A percentile compares a stretch with the other conserved stretches of the same genome.
phyloP scores from a whole-genome alignment of 2,329 filamentous ascomycete genomes.

The Diaporthe citri region DNA sequence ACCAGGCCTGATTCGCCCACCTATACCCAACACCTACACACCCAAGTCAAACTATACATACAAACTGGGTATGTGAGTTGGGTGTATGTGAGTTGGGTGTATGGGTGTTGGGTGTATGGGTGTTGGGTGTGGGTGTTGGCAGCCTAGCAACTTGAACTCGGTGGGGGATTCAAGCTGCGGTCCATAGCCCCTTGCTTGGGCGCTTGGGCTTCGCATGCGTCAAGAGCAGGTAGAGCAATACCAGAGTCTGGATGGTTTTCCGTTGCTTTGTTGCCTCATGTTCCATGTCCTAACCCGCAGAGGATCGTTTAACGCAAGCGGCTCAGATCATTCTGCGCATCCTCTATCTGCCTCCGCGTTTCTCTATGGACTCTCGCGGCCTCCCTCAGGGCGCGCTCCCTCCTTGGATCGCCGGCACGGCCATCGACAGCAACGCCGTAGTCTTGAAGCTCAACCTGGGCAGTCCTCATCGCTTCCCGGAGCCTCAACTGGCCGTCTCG shows the following conservation, averaged over 20 bases:
- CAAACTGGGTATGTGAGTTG: too few relatives aligned
- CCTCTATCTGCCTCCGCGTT: conserved; percentile 62
- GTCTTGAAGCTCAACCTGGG: conserved; percentile 59
- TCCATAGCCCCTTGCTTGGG: background rate
- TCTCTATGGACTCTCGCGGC: conserved; percentile 65
- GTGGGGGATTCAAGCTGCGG: background rate
- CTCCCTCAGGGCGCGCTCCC: conserved; percentile 65
- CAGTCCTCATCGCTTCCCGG: conserved; percentile 56
- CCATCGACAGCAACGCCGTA: conserved; percentile 60
- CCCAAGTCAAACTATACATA: too few relatives aligned
- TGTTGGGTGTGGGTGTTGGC: too few relatives aligned
- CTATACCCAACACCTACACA: too few relatives aligned
- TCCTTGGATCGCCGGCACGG: conserved; percentile 46
- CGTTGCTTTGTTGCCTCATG: background rate
- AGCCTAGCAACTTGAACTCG: background rate
- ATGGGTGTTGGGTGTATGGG: too few relatives aligned
- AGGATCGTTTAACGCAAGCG: conserved; percentile 30
- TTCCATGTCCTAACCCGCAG: background rate
- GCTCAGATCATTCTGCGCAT: conserved; percentile 62
- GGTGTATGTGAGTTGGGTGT: too few relatives aligned
- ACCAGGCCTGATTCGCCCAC: too few relatives aligned
- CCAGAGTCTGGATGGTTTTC: background rate
- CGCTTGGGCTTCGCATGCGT: background rate
- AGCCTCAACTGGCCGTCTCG: conserved; percentile 61
- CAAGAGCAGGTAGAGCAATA: background rate